A percentile compares a stretch with the other conserved stretches of the same genome.
Conservation (phyloP, 139 green algal species). For the Picochlorum sp. region DNA sequence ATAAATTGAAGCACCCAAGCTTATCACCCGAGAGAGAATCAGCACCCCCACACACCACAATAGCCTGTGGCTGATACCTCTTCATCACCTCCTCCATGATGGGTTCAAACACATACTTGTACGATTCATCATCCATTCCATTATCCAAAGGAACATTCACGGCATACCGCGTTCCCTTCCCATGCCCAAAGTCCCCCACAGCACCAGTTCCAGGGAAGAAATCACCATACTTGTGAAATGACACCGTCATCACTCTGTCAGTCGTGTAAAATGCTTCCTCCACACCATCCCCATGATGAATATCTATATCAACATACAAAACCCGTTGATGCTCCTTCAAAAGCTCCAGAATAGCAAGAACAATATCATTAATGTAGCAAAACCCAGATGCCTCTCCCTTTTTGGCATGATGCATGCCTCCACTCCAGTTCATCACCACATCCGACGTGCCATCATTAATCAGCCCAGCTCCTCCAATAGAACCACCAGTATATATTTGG, state of each 20-base stretch:
- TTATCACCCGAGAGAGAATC: conserved; percentile 92
- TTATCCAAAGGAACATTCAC: conserved; percentile 92
- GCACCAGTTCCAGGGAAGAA: conserved; percentile 95
- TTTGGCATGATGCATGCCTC: conserved; percentile 96
- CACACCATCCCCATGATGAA: conserved; percentile 97
- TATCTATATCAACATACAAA: conserved; percentile 49
- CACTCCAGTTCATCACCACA: conserved; percentile 93
- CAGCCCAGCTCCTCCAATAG: conserved; percentile 73
- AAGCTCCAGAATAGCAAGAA: conserved; percentile 93
- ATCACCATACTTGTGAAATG: conserved; percentile 97
- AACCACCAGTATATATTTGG: conserved; percentile 63
- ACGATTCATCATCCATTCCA: conserved; percentile 93
- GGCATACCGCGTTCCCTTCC: conserved; percentile 75
- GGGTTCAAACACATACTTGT: conserved; percentile 86
- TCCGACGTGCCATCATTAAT: conserved; percentile 82
- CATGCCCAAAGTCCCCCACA: conserved; percentile 66
- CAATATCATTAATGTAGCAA: conserved; percentile 99
- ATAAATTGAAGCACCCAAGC: conserved; percentile 99
- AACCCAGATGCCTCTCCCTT: conserved; percentile 78
- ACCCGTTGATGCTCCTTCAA: conserved; percentile 69
- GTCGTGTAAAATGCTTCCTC: conserved; percentile 99
- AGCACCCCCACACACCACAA: conserved; percentile 94
- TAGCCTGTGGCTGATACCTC: conserved; percentile 87
- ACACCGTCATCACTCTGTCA: conserved; percentile 88
- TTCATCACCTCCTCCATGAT: conserved; percentile 93